Base-by-base conservation (phyloP, 306 rosid genomes). In the apple (Malus domestica) region DNA sequence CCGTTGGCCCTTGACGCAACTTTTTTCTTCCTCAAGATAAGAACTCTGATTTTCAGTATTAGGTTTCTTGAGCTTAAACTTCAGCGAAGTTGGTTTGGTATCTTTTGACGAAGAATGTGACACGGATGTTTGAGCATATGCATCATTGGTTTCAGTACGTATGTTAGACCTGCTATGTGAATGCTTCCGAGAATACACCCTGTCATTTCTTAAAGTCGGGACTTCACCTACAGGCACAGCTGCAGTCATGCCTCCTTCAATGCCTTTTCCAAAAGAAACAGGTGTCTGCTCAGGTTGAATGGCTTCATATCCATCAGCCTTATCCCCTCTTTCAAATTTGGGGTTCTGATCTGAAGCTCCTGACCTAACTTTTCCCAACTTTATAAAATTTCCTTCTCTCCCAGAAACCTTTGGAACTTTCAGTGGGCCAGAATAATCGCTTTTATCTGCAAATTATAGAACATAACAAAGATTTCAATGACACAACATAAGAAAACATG, bases 1-100 rank as follows among this genome's bases (percentile, higher is more conserved):
- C 80, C 99, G 89, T 70, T 92, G 99, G 45, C 99, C 99, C 85
- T 96, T 96, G 75, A 90, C 83, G 25, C 83, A 83, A 68, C 82
- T 90, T 83, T 80, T 92, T 72, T 92, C 97, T 81, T 90, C 98
- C 83, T 90, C 98, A 29, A 6, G 90, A 51, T 70, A 86, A 71
- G 86, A 86, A 87, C 70, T 87, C 86, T 87, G 93, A 86, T 80
- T 92, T 74, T 87, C 97, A 27, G 76, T 49, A 75, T 78, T 81
- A 54, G 98, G 96, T 75, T 87, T 96, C 87, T 89, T 89, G 66
- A 96, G 87, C 83, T 96, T 96, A 72, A 96, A 85, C 89, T 78
- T 87, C 84, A 96, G 80, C 62, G 55, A 49, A 6, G 88, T 70
- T 59, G 98, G 93, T 79, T 90, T 96, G 20, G 88, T 69, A 73